Base-by-base conservation (phyloP, 345 rosid species). In the Barbarea vulgaris region DNA sequence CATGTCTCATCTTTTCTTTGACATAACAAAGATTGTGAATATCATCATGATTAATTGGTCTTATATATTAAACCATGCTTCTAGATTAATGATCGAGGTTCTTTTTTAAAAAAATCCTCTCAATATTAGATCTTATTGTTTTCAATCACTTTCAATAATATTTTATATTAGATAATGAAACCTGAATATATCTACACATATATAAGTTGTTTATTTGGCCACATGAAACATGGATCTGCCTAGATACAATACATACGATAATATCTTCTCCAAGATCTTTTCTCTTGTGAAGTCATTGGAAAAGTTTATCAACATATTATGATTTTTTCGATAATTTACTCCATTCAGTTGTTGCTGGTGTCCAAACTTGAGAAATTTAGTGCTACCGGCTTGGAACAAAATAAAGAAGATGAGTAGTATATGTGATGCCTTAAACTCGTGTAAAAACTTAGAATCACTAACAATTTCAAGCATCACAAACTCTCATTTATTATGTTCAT, bases 311-410 rank as follows among this genome's bases (percentile, higher is more conserved):
- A 31, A 31, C 9, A 31, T 31, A 9, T 9, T 31, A 31, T 31
- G 34, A 7, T 27, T 27, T 27, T 27, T 4, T 42, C 7, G 34
- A 37, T 64, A 6, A 7, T 24, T 25, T 27, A 9, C 25, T 61
- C 54, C 15, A 44, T 12, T 64, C 69, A 12, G 17, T 19, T 56
- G 13, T 69, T 56, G 72, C 77, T 89, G 97, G 82, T 83, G 84
- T 62, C 93, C 87, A 0, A 71, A 33, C 3, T 83, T 91, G 60
- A 84, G 68, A 58, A 84, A 85, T 53, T 83, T 91, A 37, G 91
- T 91, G 55, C 24, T 89, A 75, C 97, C 93, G 6, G 91, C 90
- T 18, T 88, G 90, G 92, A 86, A 87, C 77, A 81, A 86, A 73
- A 80, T 92, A 76, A 83, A 77, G 47, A 75, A 63, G 75, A 72